Conservation (phyloP, 2,329 filamentous ascomycete genomes). For the Neonectria neomacrospora region DNA sequence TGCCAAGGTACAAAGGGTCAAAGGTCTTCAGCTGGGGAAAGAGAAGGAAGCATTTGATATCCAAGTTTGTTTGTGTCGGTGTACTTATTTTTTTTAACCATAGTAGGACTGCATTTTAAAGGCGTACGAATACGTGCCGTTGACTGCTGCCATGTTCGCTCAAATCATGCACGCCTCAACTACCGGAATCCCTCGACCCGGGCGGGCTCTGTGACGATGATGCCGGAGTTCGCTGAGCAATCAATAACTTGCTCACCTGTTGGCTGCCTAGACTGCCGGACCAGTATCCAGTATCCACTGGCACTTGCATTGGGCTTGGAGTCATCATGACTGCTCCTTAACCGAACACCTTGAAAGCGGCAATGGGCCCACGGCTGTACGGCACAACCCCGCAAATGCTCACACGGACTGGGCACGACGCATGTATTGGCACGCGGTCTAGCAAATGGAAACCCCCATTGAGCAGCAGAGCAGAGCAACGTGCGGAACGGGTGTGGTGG, state of each 20-base stretch:
- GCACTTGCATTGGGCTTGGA: background rate
- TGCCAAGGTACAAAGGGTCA: constrained; percentile 14
- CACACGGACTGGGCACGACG: background rate
- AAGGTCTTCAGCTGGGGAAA: background rate
- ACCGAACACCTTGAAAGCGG: background rate
- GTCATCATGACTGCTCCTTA: constrained; percentile 18
- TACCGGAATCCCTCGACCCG: constrained; percentile 1
- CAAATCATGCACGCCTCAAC: background rate
- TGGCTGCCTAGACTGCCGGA: constrained; percentile 9
- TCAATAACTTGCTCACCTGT: background rate
- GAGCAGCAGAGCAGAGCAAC: background rate
- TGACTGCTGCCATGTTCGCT: background rate
- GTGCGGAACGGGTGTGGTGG: background rate
- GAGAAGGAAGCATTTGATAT: constrained; percentile 34
- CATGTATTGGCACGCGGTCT: background rate
- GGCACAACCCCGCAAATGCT: background rate
- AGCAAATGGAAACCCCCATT: constrained; percentile 3
- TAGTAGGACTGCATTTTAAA: constrained; percentile 11
- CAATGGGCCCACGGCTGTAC: background rate
- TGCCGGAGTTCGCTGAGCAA: background rate
- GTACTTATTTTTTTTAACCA: constrained; percentile 9
- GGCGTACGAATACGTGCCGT: background rate
- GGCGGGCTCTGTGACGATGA: background rate
- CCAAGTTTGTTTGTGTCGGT: constrained; percentile 12
- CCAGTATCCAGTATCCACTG: constrained; percentile 7